Evolutionary conservation across 108 stramenopile genomes (phyloP), one percentile per base, ranked within the genome.

Genomic region (Epithemia pelagica): DNA sequence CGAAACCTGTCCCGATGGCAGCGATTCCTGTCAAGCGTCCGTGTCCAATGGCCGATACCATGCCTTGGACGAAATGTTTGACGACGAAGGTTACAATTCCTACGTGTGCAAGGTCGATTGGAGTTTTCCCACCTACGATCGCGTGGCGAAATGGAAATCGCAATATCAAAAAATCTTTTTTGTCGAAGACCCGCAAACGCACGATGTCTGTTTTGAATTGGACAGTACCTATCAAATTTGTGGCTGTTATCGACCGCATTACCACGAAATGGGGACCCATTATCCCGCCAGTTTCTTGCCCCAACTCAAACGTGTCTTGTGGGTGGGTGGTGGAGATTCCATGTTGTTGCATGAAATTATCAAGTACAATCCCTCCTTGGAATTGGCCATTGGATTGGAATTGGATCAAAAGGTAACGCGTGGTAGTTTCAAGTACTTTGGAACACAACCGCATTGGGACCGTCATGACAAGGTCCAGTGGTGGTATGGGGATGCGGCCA

Each of bases 401-500:
- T 61, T 94, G 46, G 92, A 93, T 74, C 92, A 93, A 63, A 83
- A 74, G 65, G 83, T 93, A 1, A 76, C 84, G 1, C 75, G 92
- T 1, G 75, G 75, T 37, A 74, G 70, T 37, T 85, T 88, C 76
- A 87, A 85, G 66, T 81, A 93, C 66, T 87, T 89, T 65, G 79
- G 78, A 46, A 86, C 89, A 2, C 89, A 93, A 62, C 89, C 92
- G 8, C 89, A 93, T 59, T 93, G 86, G 70, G 89, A 93, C 54
- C 37, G 15, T 10, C 80, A 90, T 64, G 76, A 79, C 27, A 82
- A 86, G 28, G 92, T 93, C 0, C 81, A 91, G 71, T 94, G 92
- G 92, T 94, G 92, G 92, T 94, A 82, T 62, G 92, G 92, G 15
- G 92, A 94, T 68, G 92, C 92, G 0, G 74, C 92, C 59, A 94